Evolutionary conservation across 1,284 basidiomycete species (phyloP).

Genomic region (Vanrija sp.): DNA sequence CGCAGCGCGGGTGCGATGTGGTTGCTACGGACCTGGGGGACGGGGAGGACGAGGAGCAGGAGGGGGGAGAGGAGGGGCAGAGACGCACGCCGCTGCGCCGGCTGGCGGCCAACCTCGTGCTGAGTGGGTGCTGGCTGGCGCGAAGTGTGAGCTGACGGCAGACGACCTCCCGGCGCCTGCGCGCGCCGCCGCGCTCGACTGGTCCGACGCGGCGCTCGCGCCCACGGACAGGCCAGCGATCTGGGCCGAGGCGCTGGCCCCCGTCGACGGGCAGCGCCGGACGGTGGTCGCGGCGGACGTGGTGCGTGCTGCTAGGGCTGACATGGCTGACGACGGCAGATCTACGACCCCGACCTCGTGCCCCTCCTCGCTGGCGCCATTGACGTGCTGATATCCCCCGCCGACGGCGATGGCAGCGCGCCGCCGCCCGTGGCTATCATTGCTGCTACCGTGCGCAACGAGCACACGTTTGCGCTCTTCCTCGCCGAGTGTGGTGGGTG

Average conservation of each 20-base stretch:
- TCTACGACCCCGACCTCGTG: slow-evolving; percentile 49
- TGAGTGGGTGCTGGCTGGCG: slow-evolving; percentile 26
- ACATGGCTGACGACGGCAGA: slow-evolving; percentile 24
- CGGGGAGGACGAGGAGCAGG: slow-evolving; percentile 41
- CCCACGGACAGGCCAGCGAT: slow-evolving; percentile 15
- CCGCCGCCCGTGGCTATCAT: slow-evolving; percentile 25
- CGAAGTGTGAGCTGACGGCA: not conserved
- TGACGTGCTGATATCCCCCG: slow-evolving; percentile 21
- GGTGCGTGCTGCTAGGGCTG: slow-evolving; percentile 23
- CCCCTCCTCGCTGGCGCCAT: slow-evolving; percentile 42
- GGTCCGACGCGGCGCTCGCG: slow-evolving; percentile 26
- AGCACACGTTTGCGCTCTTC: slow-evolving; percentile 41
- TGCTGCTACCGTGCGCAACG: slow-evolving; percentile 49
- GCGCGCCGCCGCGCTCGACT: slow-evolving; percentile 27
- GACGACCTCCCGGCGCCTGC: slow-evolving; percentile 7
- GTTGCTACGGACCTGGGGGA: slow-evolving; percentile 58
- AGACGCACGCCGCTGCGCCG: slow-evolving; percentile 32
- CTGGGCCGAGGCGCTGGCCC: slow-evolving; percentile 20
- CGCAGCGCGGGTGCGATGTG: slow-evolving; percentile 59
- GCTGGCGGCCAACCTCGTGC: slow-evolving; percentile 31
- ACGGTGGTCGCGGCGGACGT: slow-evolving; percentile 49
- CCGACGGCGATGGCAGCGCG: not conserved
- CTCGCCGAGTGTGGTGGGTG: slow-evolving; percentile 31
- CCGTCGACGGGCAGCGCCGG: slow-evolving; percentile 2
- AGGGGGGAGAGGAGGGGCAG: slow-evolving; percentile 45